Evolutionary conservation across 495 filamentous ascomycete genomes (phyloP), one percentile per base, ranked within the genome.

Genomic region (Copromyces sp.): DNA sequence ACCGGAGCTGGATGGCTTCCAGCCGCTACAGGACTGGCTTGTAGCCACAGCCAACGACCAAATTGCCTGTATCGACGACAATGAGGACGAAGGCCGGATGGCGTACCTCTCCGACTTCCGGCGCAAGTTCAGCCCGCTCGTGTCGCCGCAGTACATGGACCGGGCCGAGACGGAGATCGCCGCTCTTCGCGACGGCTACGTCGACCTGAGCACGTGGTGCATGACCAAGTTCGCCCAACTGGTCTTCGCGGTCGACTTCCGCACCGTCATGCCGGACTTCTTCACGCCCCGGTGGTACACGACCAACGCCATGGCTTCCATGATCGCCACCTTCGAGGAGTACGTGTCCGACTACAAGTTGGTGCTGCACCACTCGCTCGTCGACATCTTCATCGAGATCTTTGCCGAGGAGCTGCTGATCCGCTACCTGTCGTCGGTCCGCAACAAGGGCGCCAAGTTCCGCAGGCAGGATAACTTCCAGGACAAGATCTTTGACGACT

Each of bases 11-110:
- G 96, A 98, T 73, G 92, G 92, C 6, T 87, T 96, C 69, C 91
- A 93, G 77, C 80, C 89, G 9, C 81, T 97, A 40, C 93, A 97
- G 82, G 94, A 97, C 81, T 98, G 94, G 92, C 88, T 98, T 59
- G 88, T 98, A 32, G 94, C 95, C n/a, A 92, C 96, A 69, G 95
- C 95, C 73, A 99, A 98, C 82, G 95, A 99, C 81, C 95, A 99
- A 79, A 98, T 99, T 76, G 93, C 93, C 70, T 97, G 93, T 81
- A 98, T 98, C 78, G 94, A 97, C 79, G 95, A 98, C 79, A 88
- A 87, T 71, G 90, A 89, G 72, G 90, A 92, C 69, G 89, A 89
- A 40, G 88, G 86, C 61, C 89, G 90, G 45, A 75, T 90, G 39
- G 90, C 90, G 39, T 96, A 96, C 84, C 86, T 98, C 53, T 89